phyloP scores from a whole-genome alignment of 768 basidiomycete species.

The Amyloporia xantha region DNA sequence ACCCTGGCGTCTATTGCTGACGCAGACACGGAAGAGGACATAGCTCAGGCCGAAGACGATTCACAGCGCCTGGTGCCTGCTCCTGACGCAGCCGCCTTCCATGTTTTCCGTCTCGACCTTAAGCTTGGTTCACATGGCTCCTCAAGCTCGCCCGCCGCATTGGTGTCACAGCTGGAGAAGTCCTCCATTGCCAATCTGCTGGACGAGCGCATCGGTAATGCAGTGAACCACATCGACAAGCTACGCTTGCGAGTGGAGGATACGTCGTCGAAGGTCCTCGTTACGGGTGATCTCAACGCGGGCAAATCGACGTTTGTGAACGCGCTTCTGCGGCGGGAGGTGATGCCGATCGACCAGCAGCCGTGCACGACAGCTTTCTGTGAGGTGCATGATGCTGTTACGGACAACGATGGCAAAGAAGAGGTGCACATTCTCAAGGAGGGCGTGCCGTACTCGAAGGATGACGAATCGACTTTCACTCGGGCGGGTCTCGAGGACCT shows the following conservation, averaged over 20 bases:
- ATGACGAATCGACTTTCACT: slow-evolving; percentile 73
- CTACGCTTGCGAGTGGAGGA: slow-evolving; percentile 85
- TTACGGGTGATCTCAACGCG: slow-evolving; percentile 96
- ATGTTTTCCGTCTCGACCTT: slow-evolving; percentile 87
- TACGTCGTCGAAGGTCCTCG: slow-evolving; percentile 90
- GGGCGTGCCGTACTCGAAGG: slow-evolving; percentile 56
- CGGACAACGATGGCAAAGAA: slow-evolving; percentile 72
- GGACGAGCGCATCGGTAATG: slow-evolving; percentile 71
- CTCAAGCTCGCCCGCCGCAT: slow-evolving; percentile 51
- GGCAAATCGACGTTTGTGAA: slow-evolving; percentile 99
- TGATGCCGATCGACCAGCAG: slow-evolving; percentile 98
- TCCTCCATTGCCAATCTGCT: slow-evolving; percentile 88
- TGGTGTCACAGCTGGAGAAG: slow-evolving; percentile 91
- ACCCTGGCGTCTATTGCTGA: slow-evolving; percentile 52
- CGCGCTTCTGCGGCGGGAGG: slow-evolving; percentile 79
- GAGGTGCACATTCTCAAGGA: slow-evolving; percentile 81
- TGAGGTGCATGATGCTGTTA: slow-evolving; percentile 81
- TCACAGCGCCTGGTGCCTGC: slow-evolving; percentile 31
- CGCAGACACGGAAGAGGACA: slow-evolving; percentile 31
- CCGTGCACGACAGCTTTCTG: slow-evolving; percentile 97
- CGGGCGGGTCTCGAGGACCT: slow-evolving; percentile 61
- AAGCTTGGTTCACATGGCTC: slow-evolving; percentile 76
- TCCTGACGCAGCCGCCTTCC: slow-evolving; percentile 55
- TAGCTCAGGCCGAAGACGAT: slow-evolving; percentile 20
- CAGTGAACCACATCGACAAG: slow-evolving; percentile 75